A percentile compares a stretch with the other conserved stretches of the same genome.
Evolutionary conservation across 1,284 basidiomycete species (phyloP).

Genomic region (Phylloboletellus chloephorus): DNA sequence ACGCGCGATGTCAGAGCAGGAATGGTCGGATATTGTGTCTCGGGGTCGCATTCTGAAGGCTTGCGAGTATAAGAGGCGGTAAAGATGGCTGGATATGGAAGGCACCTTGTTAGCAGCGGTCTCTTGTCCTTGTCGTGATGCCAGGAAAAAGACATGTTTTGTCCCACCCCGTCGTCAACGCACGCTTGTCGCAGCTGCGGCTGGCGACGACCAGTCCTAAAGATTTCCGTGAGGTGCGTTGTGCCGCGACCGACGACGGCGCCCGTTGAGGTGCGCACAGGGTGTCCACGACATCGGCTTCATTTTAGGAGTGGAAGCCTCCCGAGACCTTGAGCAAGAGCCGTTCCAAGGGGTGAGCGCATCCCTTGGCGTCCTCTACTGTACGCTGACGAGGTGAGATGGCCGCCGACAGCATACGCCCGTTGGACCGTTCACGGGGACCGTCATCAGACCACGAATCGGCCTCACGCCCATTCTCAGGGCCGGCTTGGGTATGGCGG

Average conservation of each 20-base stretch:
- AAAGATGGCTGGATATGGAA: constrained; percentile 22
- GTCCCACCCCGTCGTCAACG: constrained; percentile 68
- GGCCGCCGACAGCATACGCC: constrained; percentile 51
- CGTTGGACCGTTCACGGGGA: constrained; percentile 61
- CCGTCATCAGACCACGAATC: constrained; percentile 64
- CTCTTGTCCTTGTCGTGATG: constrained; percentile 16
- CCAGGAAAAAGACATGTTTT: constrained; percentile 46
- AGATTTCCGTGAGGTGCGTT: constrained; percentile 71
- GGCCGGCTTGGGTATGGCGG: constrained; percentile 92
- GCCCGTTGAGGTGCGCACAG: constrained; percentile 28
- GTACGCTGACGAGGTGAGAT: constrained; percentile 5
- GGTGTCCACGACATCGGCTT: constrained; percentile 68
- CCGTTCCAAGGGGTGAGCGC: constrained; percentile 56
- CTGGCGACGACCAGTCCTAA: constrained; percentile 58
- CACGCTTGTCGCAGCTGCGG: constrained; percentile 68
- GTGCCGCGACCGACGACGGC: background rate
- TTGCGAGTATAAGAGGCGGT: constrained; percentile 96
- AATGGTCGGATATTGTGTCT: constrained; percentile 59
- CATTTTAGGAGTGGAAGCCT: constrained; percentile 73
- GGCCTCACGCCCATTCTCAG: constrained; percentile 89
- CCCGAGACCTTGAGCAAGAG: constrained; percentile 55
- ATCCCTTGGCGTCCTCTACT: no score
- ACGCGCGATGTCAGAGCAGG: constrained; percentile 46
- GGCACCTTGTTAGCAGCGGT: background rate
- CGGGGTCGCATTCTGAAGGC: constrained; percentile 74